These are phyloP conservation scores for Wickerhamiella occidentalis DNA, from an alignment of 805 yeast species.

Conservation along the genomic window DNA sequence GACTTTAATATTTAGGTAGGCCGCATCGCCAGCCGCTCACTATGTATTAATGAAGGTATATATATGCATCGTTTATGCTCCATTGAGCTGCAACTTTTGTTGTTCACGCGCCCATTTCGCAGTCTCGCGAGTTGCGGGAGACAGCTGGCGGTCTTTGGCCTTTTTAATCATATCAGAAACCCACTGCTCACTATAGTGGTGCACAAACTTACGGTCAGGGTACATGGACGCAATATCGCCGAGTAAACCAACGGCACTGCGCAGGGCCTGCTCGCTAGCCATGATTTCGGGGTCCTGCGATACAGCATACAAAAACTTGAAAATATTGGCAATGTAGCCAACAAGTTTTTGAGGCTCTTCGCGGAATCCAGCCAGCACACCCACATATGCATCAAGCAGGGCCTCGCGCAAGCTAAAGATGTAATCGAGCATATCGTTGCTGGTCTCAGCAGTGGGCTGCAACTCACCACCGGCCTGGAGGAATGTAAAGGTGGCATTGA, in stretches of 20 bases:
- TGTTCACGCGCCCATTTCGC: slow-evolving; percentile 97
- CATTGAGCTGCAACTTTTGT: slow-evolving; percentile 34
- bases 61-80: background rate
- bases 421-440: slow-evolving; percentile 69
- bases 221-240: slow-evolving; percentile 89
- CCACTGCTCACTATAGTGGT: slow-evolving; percentile 62
- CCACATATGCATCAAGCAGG: slow-evolving; percentile 91
- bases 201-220: slow-evolving; percentile 62
- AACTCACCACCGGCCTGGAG: slow-evolving; percentile 32
- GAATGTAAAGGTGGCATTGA: slow-evolving; percentile 67
- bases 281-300: slow-evolving; percentile 49
- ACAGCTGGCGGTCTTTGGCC: slow-evolving; percentile 48
- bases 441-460: slow-evolving; percentile 34
- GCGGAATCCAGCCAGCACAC: slow-evolving; percentile 82
- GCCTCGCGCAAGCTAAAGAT: slow-evolving; percentile 63
- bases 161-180: slow-evolving; percentile 66
- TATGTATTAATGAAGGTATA: slow-evolving; percentile 1
- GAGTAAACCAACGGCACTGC: slow-evolving; percentile 78
- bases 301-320: slow-evolving; percentile 52
- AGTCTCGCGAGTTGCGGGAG: slow-evolving; percentile 67
- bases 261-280: slow-evolving; percentile 55
- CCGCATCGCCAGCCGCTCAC: background rate
- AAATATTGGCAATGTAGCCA: slow-evolving; percentile 57
- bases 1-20: no score
- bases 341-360: slow-evolving; percentile 51